Conservation (phyloP, 1,139 yeast genomes). For the Meyerozyma sp. region DNA sequence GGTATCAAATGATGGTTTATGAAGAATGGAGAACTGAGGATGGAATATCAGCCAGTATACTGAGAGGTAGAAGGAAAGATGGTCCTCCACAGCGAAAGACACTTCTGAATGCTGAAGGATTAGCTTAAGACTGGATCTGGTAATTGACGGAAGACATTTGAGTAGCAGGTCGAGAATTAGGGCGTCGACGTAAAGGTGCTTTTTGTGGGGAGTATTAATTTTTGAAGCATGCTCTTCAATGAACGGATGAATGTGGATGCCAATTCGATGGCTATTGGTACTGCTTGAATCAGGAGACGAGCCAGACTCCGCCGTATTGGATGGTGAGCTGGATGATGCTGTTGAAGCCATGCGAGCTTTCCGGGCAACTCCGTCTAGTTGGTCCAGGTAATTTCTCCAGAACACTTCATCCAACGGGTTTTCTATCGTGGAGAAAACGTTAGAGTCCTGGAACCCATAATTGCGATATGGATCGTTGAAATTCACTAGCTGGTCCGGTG, state of each 20-base stretch:
- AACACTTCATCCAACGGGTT: slow-evolving; percentile 40
- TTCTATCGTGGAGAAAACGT: slow-evolving; percentile 30
- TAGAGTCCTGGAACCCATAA: slow-evolving; percentile 24
- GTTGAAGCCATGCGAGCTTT: slow-evolving; percentile 13
- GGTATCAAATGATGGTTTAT: slow-evolving; percentile 11
- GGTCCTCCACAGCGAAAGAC: slow-evolving; percentile 3
- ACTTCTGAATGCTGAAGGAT: slow-evolving; percentile 16
- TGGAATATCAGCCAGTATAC: slow-evolving; percentile 12
- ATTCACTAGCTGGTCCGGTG: slow-evolving; percentile 1
- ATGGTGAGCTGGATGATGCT: slow-evolving; percentile 30
- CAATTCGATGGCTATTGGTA: not conserved
- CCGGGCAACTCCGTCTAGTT: not conserved
- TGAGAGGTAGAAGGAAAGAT: slow-evolving; percentile 9
- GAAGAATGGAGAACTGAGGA: slow-evolving; percentile 9
- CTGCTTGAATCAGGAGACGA: slow-evolving; percentile 16
- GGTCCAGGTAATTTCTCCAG: slow-evolving; percentile 7
- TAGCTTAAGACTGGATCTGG: slow-evolving; percentile 15
- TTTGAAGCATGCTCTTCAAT: slow-evolving; percentile 14
- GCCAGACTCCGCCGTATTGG: slow-evolving; percentile 30
- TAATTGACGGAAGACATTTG: slow-evolving; percentile 14
- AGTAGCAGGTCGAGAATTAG: slow-evolving; percentile 14
- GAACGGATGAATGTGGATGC: not conserved
- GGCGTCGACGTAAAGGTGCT: slow-evolving; percentile 25
- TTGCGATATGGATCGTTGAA: slow-evolving; percentile 6
- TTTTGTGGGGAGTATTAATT: slow-evolving; percentile 20